phyloP scores from a whole-genome alignment of 805 yeast species.

The Wickerhamomyces xylosicus region DNA sequence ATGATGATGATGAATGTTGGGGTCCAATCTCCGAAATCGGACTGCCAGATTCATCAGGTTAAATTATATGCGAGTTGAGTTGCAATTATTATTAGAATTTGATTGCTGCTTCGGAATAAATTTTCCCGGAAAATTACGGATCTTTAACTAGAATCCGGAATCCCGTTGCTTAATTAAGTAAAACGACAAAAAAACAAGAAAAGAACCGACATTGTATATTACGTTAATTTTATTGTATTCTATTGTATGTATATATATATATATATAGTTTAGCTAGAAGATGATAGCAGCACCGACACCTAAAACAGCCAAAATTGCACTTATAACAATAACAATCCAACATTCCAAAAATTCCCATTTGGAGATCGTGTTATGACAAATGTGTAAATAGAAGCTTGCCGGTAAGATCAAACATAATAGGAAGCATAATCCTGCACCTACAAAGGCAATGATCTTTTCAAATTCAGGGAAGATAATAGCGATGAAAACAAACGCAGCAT shows the following conservation, averaged over 20 bases:
- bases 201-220: background rate
- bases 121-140: too few species aligned
- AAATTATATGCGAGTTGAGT: too few species aligned
- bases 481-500: conserved; percentile 42
- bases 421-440: conserved; percentile 77
- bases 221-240: background rate
- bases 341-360: conserved; percentile 29
- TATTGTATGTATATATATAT: too few species aligned
- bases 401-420: conserved; percentile 75
- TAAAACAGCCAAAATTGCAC: conserved; percentile 37
- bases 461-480: conserved; percentile 68
- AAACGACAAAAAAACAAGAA: background rate
- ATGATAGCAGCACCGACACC: conserved; percentile 51
- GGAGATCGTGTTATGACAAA: conserved; percentile 36
- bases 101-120: too few species aligned
- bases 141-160: too few species aligned
- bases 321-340: conserved; percentile 30
- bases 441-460: conserved; percentile 69
- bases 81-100: too few species aligned
- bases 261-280: conserved; percentile 4
- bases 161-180: too few species aligned
- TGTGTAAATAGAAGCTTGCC: conserved; percentile 52
- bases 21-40: too few species aligned
- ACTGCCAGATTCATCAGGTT: too few species aligned
- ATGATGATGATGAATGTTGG: too few species aligned